These are phyloP conservation scores for Metschnikowia santaceciliae DNA, from an alignment of 805 yeast species.

Conservation along the genomic window DNA sequence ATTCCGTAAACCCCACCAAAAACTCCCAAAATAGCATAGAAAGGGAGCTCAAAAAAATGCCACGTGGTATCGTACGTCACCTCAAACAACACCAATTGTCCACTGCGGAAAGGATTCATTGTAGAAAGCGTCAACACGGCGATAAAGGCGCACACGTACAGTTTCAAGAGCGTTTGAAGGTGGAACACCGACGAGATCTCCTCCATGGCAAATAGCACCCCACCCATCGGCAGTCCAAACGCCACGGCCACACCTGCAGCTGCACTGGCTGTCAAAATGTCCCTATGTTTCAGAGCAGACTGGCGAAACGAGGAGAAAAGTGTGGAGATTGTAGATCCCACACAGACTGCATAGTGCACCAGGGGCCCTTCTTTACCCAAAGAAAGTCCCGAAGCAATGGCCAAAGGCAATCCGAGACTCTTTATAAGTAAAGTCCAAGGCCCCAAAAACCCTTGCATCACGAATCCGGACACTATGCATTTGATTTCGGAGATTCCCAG, in stretches of 20 bases:
- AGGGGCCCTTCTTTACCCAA: slow-evolving; percentile 98
- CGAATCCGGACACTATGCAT: slow-evolving; percentile 88
- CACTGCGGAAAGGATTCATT: slow-evolving; percentile 89
- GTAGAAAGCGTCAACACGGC: slow-evolving; percentile 80
- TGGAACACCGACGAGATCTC: slow-evolving; percentile 78
- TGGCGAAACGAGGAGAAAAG: slow-evolving; percentile 43
- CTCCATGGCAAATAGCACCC: slow-evolving; percentile 89
- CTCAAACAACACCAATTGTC: slow-evolving; percentile 89
- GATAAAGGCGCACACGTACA: slow-evolving; percentile 84
- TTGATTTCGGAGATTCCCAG: slow-evolving; percentile 97
- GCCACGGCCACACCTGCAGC: slow-evolving; percentile 99
- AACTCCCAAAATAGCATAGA: slow-evolving; percentile 72
- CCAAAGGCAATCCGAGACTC: slow-evolving; percentile 76
- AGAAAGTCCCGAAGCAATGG: slow-evolving; percentile 88
- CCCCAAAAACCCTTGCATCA: slow-evolving; percentile 70
- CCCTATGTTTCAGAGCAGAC: slow-evolving; percentile 46
- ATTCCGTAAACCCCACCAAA: slow-evolving; percentile 94
- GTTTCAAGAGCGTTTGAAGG: slow-evolving; percentile 80
- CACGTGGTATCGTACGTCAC: slow-evolving; percentile 85
- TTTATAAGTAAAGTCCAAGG: slow-evolving; percentile 71
- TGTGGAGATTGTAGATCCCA: slow-evolving; percentile 75
- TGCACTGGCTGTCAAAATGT: slow-evolving; percentile 80
- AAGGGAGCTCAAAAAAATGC: slow-evolving; percentile 81
- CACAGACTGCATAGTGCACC: slow-evolving; percentile 96
- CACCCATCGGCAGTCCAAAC: slow-evolving; percentile 95